These are phyloP conservation scores for Phlegmacium glaucopus DNA, from an alignment of 768 basidiomycete species.

Conservation along the genomic window DNA sequence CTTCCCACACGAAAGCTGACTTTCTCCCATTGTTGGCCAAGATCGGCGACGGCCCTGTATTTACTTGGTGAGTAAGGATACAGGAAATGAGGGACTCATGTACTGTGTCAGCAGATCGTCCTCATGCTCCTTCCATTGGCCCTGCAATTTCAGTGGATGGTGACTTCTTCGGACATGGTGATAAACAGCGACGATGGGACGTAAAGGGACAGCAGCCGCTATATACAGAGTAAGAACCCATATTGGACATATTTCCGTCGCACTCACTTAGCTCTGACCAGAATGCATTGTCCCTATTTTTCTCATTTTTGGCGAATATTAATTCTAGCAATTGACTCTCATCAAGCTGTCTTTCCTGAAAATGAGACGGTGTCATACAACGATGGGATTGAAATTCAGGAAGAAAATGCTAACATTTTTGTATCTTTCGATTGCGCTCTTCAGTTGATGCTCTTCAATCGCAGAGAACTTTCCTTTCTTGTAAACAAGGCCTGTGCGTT, in stretches of 20 bases:
- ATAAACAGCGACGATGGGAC: constrained; percentile 82
- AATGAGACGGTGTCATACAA: constrained; percentile 1
- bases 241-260: not conserved
- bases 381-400: not conserved
- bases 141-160: constrained; percentile 69
- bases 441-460: constrained; percentile 67
- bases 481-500: constrained; percentile 65
- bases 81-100: constrained; percentile 18
- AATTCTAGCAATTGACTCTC: constrained; percentile 56
- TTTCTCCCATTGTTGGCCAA: constrained; percentile 82
- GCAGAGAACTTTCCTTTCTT: constrained; percentile 88
- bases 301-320: constrained; percentile 66
- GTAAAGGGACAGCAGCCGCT: constrained; percentile 71
- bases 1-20: constrained; percentile 68
- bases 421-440: constrained; percentile 61
- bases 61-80: not conserved
- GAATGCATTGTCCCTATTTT: constrained; percentile 60
- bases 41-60: constrained; percentile 59
- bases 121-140: constrained; percentile 66
- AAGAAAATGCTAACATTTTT: constrained; percentile 42
- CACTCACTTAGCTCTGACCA: constrained; percentile 78
- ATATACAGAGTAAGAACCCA: constrained; percentile 7
- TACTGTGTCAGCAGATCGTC: constrained; percentile 64
- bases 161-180: constrained; percentile 70
- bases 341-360: constrained; percentile 48